Percentiles rank a stretch among this genome's conserved stretches.
phyloP scores from a whole-genome alignment of 108 stramenopile species.

The Skeletonema potamos region DNA sequence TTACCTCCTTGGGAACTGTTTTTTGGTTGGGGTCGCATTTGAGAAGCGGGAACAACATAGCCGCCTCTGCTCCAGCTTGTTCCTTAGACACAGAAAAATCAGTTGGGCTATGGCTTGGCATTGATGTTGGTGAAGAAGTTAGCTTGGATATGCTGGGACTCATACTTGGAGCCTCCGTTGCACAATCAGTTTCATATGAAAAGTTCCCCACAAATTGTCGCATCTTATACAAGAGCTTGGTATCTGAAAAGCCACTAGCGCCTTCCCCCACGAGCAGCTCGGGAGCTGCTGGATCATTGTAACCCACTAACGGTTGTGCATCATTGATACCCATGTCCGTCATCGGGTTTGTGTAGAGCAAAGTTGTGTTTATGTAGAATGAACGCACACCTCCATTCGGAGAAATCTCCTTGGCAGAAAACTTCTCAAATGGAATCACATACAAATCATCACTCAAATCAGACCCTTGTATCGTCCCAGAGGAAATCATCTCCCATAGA shows the following conservation, averaged over 20 bases:
- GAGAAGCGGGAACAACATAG: neutral
- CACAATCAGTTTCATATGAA: conserved; percentile 15
- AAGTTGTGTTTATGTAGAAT: conserved; percentile 20
- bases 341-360: neutral
- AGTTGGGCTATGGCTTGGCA: neutral
- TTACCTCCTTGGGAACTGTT: neutral
- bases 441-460: conserved; percentile 17
- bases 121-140: neutral
- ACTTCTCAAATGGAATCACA: conserved; percentile 9
- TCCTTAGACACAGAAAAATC: neutral
- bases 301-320: neutral
- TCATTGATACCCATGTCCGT: neutral
- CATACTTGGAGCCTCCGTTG: conserved; percentile 6
- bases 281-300: conserved; percentile 2
- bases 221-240: neutral
- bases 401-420: conserved; percentile 1
- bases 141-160: conserved; percentile 4
- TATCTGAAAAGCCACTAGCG: neutral
- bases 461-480: neutral
- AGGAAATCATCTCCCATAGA: conserved; percentile 5
- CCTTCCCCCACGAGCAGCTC: conserved; percentile 27
- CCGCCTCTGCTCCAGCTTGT: neutral
- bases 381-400: conserved; percentile 22
- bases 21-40: neutral
- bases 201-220: conserved; percentile 16